phyloP scores from a whole-genome alignment of 805 yeast genomes.

The Candida insectorum region DNA sequence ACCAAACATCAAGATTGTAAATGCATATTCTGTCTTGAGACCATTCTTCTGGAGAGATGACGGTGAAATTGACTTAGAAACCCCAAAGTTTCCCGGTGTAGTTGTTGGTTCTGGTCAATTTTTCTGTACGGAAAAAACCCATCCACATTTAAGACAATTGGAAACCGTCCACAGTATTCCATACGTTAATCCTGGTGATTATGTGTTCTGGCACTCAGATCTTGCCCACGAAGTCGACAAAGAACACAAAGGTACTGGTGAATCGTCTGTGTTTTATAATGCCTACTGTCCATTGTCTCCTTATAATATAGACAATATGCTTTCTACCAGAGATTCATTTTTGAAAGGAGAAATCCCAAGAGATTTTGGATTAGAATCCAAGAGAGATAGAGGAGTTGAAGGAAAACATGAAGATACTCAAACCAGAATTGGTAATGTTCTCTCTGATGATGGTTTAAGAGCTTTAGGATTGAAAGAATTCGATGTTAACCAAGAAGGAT shows the following conservation, averaged over 20 bases:
- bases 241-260: constrained; percentile 26
- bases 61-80: constrained; percentile 26
- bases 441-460: constrained; percentile 17
- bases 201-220: constrained; percentile 44
- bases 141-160: constrained; percentile 33
- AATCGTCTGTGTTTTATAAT: constrained; percentile 38
- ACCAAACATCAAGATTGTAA: constrained; percentile 32
- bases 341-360: constrained; percentile 8
- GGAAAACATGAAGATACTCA: constrained; percentile 16
- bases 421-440: constrained; percentile 9
- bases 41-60: constrained; percentile 34
- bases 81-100: constrained; percentile 37
- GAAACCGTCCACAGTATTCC: constrained; percentile 34
- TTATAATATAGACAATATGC: constrained; percentile 10
- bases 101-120: constrained; percentile 33
- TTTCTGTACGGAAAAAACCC: constrained; percentile 20
- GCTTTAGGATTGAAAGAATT: constrained; percentile 24
- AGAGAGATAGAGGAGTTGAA: too few relatives aligned
- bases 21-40: constrained; percentile 36
- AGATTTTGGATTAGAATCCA: constrained; percentile 9
- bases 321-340: constrained; percentile 9
- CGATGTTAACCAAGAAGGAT: constrained; percentile 16
- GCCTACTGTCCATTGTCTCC: constrained; percentile 32
- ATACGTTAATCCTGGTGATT: constrained; percentile 39
- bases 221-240: constrained; percentile 39